These are phyloP conservation scores for Pythium coloratum DNA, from an alignment of 352 stramenopile genomes.

Conservation along the genomic window DNA sequence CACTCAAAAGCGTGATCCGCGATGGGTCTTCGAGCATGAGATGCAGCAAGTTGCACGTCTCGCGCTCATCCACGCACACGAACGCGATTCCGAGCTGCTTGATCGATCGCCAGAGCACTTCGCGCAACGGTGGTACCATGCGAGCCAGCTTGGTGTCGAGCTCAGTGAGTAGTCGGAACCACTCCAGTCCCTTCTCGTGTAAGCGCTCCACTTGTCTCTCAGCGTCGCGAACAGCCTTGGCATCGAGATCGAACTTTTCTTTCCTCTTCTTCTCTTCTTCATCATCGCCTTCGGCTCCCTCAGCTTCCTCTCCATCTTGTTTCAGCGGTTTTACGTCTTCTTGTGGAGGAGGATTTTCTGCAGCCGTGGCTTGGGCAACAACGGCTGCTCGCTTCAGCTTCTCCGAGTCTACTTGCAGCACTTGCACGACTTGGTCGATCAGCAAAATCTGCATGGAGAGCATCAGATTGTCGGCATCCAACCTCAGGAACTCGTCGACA, in stretches of 20 bases:
- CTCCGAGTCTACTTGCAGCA: slow-evolving; percentile 55
- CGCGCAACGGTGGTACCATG: slow-evolving; percentile 81
- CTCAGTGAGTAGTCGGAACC: slow-evolving; percentile 78
- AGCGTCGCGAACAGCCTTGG: slow-evolving; percentile 13
- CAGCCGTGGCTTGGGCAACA: slow-evolving; percentile 14
- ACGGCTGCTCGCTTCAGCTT: slow-evolving; percentile 27
- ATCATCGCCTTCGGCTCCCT: background rate
- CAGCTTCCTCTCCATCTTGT: background rate
- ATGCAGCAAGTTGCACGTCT: slow-evolving; percentile 78
- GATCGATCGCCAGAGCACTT: slow-evolving; percentile 81
- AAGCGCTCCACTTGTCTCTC: slow-evolving; percentile 40
- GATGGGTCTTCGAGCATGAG: slow-evolving; percentile 86
- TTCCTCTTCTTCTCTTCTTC: background rate
- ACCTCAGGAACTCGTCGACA: slow-evolving; percentile 61
- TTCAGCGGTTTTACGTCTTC: background rate
- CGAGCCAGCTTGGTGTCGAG: slow-evolving; percentile 79
- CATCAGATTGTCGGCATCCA: slow-evolving; percentile 69
- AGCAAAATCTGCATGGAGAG: slow-evolving; percentile 81
- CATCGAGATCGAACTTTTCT: background rate
- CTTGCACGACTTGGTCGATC: slow-evolving; percentile 74
- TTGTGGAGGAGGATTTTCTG: background rate
- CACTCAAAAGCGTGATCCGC: slow-evolving; percentile 73
- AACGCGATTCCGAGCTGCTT: slow-evolving; percentile 79
- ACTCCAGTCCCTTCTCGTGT: slow-evolving; percentile 78
- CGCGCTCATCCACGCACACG: slow-evolving; percentile 78